Evolutionary conservation across 1,284 basidiomycete genomes (phyloP).

Genomic region (Lentinus polychrous): DNA sequence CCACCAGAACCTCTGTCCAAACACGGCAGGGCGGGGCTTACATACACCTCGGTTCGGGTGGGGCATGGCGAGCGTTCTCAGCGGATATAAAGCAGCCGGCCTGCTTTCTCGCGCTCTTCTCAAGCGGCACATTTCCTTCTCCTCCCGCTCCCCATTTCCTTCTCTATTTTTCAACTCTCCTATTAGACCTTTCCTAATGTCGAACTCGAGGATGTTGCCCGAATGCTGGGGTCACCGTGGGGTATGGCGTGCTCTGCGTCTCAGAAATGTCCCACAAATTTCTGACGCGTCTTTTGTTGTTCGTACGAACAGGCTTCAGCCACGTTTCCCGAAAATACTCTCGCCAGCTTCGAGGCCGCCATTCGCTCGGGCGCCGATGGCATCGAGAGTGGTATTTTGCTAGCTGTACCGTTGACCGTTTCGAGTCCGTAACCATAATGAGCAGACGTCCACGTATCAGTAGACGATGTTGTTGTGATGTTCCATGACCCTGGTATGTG

Average conservation of each 20-base stretch:
- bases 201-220: constrained; percentile 16
- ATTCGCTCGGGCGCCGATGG: constrained; percentile 92
- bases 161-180: neutral
- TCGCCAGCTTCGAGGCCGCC: constrained; percentile 88
- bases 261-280: neutral
- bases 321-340: constrained; percentile 86
- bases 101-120: neutral
- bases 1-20: too few relatives aligned
- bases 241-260: constrained; percentile 31
- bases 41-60: neutral
- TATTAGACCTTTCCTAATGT: constrained; percentile 7
- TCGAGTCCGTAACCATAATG: constrained; percentile 38
- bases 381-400: constrained; percentile 82
- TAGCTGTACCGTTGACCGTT: constrained; percentile 20
- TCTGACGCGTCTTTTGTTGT: constrained; percentile 11
- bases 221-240: constrained; percentile 96
- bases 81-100: neutral
- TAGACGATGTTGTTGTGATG: constrained; percentile 88
- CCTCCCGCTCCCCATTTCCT: neutral
- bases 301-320: constrained; percentile 64
- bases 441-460: constrained; percentile 92
- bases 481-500: constrained; percentile 86
- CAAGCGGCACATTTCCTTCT: neutral
- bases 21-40: neutral
- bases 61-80: neutral